Evolutionary conservation across 257 asterid species (phyloP), one percentile per base, ranked within the genome.

Genomic region (Nicotiana undulata): DNA sequence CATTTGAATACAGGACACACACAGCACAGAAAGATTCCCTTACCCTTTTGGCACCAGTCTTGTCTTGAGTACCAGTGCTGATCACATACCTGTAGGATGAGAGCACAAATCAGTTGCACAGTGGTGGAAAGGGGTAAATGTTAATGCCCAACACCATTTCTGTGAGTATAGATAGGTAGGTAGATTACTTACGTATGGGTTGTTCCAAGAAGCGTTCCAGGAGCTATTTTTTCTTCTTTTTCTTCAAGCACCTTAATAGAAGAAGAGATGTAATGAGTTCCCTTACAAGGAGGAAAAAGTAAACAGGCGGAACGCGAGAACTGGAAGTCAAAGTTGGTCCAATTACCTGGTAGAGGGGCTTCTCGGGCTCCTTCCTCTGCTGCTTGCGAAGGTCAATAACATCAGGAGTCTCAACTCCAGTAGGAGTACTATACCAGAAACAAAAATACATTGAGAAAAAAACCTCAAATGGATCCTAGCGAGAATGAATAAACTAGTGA

Each of bases 391-490:
- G 98, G 86, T 96, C 99, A 80, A 96, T 94, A 79, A 94, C 98
- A 87, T 96, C 99, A 53, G 99, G 99, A 81, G 98, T 96, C 88
- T 94, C 98, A 75, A 96, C 99, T 6, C 99, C 99, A 79, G 99
- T 96, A 78, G 98, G 99, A 63, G 99, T 96, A 86, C 98, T 96
- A 81, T 63, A 82, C 58, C 79, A 81, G 26, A 75, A 70, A 75
- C 80, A 55, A 11, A 84, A 79, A 75, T 17, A 79, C 52, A 78
- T 84, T 63, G 84, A 68, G 28, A 85, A 80, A 55, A 82, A 56
- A 22, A 24, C 64, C 59, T 72, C 26, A 44, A 46, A 72, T 72
- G 60, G 60, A 72, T 26, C 40, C 55, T 34, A 72, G 24, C 13
- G 26, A 70, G 34, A 68, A 40, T 6, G 13, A 44, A 70, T 40